Conservation (phyloP, 163 green algal genomes). For the Volvox carteri region DNA sequence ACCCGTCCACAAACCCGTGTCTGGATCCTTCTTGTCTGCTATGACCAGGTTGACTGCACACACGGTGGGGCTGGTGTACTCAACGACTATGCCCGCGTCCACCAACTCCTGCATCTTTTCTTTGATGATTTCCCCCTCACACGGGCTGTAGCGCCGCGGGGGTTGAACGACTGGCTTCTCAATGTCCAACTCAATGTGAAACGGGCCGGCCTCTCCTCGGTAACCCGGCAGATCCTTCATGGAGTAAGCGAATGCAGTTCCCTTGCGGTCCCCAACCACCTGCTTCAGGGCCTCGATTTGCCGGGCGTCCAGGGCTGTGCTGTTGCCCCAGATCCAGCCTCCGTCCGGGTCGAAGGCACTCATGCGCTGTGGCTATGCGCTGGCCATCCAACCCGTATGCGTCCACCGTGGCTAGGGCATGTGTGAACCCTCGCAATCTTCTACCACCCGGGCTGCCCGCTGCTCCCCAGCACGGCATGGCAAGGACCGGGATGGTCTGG, state of each 20-base stretch:
- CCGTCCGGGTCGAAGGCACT: neutral
- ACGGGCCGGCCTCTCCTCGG: neutral
- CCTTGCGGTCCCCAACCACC: neutral
- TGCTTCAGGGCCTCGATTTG: neutral
- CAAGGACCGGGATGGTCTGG: slow-evolving; percentile 17
- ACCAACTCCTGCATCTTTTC: neutral
- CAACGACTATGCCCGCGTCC: neutral
- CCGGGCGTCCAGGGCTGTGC: neutral
- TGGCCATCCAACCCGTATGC: neutral
- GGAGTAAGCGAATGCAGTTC: slow-evolving; percentile 6
- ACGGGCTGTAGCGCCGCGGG: neutral
- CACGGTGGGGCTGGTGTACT: neutral
- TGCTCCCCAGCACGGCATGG: slow-evolving; percentile 1
- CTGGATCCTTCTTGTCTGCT: slow-evolving; percentile 26
- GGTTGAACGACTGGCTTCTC: slow-evolving; percentile 1
- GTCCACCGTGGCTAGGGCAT: neutral
- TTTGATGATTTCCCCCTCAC: neutral
- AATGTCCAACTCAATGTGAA: neutral
- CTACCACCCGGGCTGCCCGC: slow-evolving; percentile 4
- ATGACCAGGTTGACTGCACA: neutral
- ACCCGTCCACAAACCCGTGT: slow-evolving; percentile 6
- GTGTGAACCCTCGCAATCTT: slow-evolving; percentile 13
- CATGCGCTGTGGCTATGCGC: neutral
- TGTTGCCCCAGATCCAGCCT: slow-evolving; percentile 14
- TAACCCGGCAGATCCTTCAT: slow-evolving; percentile 10